Conservation (phyloP, 345 rosid species). For the Excoecaria agallocha region DNA sequence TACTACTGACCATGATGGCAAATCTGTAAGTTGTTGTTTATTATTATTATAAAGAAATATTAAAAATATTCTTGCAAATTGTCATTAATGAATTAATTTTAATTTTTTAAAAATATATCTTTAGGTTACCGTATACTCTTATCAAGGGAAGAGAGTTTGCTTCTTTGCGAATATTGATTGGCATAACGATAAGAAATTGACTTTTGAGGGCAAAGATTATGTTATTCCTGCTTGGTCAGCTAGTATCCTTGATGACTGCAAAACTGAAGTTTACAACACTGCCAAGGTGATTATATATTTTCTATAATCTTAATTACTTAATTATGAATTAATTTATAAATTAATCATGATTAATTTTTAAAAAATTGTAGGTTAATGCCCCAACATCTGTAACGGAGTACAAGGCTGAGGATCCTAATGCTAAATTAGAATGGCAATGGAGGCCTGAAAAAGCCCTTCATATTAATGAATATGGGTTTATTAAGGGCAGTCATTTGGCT, state of each 20-base stretch:
- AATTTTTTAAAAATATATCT: not conserved
- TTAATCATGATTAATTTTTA: not conserved
- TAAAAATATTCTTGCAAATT: too few relatives aligned
- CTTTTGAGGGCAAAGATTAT: conserved; percentile 17
- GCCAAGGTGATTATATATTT: conserved; percentile 31
- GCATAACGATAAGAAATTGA: not conserved
- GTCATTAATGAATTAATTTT: too few relatives aligned
- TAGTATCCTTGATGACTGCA: conserved; percentile 37
- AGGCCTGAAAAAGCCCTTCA: conserved; percentile 20
- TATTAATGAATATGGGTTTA: not conserved
- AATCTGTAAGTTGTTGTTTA: not conserved
- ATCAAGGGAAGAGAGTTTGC: conserved; percentile 31
- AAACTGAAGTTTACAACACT: conserved; percentile 41
- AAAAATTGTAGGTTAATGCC: conserved; percentile 26
- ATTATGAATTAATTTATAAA: not conserved
- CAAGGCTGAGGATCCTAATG: conserved; percentile 18
- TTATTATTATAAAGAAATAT: too few relatives aligned
- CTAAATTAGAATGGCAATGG: conserved; percentile 40
- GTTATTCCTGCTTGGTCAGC: conserved; percentile 40
- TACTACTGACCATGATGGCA: not conserved
- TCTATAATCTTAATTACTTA: not conserved
- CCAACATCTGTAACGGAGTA: conserved; percentile 33
- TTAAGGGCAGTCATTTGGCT: conserved; percentile 7
- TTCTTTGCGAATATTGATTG: conserved; percentile 26
- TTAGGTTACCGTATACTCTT: conserved; percentile 29